Evolutionary conservation across 306 rosid species (phyloP).

Genomic region (Prunus persica): Prunus_persica_NCBIv2 NC_034009.1:43997501-43998000

Average conservation of each 20-base stretch:
- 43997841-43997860: constrained; percentile 77
- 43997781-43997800: constrained; percentile 69
- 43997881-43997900: constrained; percentile 90
- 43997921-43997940: constrained; percentile 52
- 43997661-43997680: not conserved
- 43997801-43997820: constrained; percentile 66
- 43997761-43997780: constrained; percentile 69
- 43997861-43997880: constrained; percentile 89
- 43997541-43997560: not conserved
- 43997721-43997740: constrained; percentile 84
- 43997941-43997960: constrained; percentile 56
- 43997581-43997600: not conserved
- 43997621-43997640: not conserved
- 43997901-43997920: constrained; percentile 81
- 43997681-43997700: constrained; percentile 10
- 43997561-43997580: not conserved
- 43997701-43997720: constrained; percentile 12
- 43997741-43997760: constrained; percentile 84
- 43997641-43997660: not conserved
- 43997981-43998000: not conserved
- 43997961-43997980: not conserved
- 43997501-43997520: not conserved
- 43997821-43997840: constrained; percentile 41
- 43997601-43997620: not conserved
- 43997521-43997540: not conserved